Conservation (phyloP, 2,329 filamentous ascomycete species). For the Aspergillus intermedius region DNA sequence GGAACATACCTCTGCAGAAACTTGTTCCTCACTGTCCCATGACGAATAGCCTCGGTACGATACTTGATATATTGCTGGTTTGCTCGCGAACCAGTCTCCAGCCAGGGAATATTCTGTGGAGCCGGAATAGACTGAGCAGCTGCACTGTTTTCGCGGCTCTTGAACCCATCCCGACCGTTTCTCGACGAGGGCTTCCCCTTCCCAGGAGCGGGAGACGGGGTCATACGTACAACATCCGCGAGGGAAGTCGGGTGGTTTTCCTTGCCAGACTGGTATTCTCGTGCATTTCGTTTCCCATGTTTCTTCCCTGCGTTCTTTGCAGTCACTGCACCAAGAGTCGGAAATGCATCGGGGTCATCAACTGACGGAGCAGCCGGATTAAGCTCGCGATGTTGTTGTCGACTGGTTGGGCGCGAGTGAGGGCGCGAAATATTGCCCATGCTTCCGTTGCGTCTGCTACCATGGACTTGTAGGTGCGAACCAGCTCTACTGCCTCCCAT, state of each 20-base stretch:
- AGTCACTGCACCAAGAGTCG: conserved; percentile 70
- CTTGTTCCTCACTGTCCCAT: conserved; percentile 92
- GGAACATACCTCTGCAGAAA: conserved; percentile 76
- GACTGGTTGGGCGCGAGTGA: conserved; percentile 76
- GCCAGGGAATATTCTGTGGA: conserved; percentile 90
- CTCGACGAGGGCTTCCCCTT: conserved; percentile 49
- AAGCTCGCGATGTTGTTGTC: conserved; percentile 61
- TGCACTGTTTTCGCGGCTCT: conserved; percentile 67
- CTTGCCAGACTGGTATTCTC: conserved; percentile 50
- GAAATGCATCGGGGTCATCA: conserved; percentile 94
- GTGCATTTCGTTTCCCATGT: conserved; percentile 80
- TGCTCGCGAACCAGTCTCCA: conserved; percentile 83
- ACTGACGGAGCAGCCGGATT: conserved; percentile 67
- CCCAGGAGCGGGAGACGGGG: conserved; percentile 68
- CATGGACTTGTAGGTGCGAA: conserved; percentile 22
- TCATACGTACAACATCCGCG: conserved; percentile 93
- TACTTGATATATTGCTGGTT: conserved; percentile 95
- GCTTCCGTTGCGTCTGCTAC: conserved; percentile 43
- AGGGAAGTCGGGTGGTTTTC: conserved; percentile 70
- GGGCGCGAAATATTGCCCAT: conserved; percentile 54
- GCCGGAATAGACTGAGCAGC: conserved; percentile 77
- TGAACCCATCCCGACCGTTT: conserved; percentile 56
- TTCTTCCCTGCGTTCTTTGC: conserved; percentile 72
- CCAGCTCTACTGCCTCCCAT: conserved; percentile 42
- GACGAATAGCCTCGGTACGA: conserved; percentile 91